These are phyloP conservation scores for Vanderwaltozyma tropicalis DNA, from an alignment of 805 yeast species.

Conservation along the genomic window DNA sequence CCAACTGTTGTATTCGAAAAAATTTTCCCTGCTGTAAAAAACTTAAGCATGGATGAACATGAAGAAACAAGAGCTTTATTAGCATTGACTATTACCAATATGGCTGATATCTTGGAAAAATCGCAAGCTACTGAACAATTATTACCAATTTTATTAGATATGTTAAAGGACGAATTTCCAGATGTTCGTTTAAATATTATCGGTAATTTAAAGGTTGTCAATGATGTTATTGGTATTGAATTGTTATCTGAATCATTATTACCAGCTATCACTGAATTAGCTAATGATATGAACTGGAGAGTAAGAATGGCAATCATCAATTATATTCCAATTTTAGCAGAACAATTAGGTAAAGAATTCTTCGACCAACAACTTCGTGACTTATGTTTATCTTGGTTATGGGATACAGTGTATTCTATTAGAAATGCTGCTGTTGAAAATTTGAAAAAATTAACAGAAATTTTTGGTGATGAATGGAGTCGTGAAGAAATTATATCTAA, in stretches of 20 bases:
- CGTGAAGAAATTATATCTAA: conserved; percentile 71
- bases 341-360: conserved; percentile 85
- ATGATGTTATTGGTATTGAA: conserved; percentile 89
- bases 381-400: conserved; percentile 89
- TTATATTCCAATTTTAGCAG: conserved; percentile 89
- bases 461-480: conserved; percentile 93
- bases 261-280: conserved; percentile 93
- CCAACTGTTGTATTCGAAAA: conserved; percentile 45
- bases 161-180: conserved; percentile 95
- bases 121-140: conserved; percentile 73
- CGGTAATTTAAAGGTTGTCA: conserved; percentile 81
- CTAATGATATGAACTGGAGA: conserved; percentile 96
- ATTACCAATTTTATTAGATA: conserved; percentile 78
- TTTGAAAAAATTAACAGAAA: conserved; percentile 65
- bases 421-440: conserved; percentile 92
- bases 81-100: conserved; percentile 77
- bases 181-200: conserved; percentile 93
- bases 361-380: conserved; percentile 88
- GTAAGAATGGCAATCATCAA: conserved; percentile 94
- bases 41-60: conserved; percentile 78
- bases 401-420: conserved; percentile 96
- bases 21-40: conserved; percentile 75
- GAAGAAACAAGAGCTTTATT: conserved; percentile 90
- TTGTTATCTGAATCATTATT: conserved; percentile 74
- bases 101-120: conserved; percentile 79